Percentiles rank a stretch among this genome's conserved stretches.
These are phyloP conservation scores for Brassica cretica DNA, from an alignment of 345 rosid genomes.

Conservation along the genomic window DNA sequence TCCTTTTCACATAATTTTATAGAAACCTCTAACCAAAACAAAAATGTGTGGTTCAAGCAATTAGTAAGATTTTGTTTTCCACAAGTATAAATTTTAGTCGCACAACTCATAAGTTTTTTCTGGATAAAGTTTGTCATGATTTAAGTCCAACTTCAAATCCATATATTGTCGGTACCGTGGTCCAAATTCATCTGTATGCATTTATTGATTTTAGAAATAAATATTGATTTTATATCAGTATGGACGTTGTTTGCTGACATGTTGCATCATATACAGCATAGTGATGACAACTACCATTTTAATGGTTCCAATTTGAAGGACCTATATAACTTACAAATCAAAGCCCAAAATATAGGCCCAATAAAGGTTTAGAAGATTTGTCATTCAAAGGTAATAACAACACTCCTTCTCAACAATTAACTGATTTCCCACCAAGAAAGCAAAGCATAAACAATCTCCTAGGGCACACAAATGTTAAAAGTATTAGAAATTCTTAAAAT, in stretches of 20 bases:
- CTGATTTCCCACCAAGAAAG: neutral
- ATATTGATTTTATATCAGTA: neutral
- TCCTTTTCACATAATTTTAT: slow-evolving; percentile 7
- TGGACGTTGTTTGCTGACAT: slow-evolving; percentile 13
- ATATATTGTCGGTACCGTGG: neutral
- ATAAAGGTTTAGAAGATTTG: neutral
- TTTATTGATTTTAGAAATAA: slow-evolving; percentile 12
- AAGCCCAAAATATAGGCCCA: slow-evolving; percentile 36
- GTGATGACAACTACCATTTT: slow-evolving; percentile 1
- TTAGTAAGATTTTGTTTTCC: neutral
- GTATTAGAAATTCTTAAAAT: neutral
- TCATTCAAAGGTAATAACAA: neutral
- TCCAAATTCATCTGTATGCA: slow-evolving; percentile 29
- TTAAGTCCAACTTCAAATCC: slow-evolving; percentile 8
- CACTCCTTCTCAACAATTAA: neutral
- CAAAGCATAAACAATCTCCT: slow-evolving; percentile 18
- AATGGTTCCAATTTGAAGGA: neutral
- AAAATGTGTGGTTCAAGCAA: neutral
- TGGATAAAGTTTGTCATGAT: neutral
- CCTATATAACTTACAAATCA: neutral
- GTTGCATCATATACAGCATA: neutral
- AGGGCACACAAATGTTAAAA: neutral
- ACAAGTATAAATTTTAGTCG: neutral
- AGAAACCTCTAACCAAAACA: slow-evolving; percentile 13
- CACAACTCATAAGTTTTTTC: neutral